Conservation (phyloP, 768 basidiomycete species). For the Coprinellus micaceus region DNA sequence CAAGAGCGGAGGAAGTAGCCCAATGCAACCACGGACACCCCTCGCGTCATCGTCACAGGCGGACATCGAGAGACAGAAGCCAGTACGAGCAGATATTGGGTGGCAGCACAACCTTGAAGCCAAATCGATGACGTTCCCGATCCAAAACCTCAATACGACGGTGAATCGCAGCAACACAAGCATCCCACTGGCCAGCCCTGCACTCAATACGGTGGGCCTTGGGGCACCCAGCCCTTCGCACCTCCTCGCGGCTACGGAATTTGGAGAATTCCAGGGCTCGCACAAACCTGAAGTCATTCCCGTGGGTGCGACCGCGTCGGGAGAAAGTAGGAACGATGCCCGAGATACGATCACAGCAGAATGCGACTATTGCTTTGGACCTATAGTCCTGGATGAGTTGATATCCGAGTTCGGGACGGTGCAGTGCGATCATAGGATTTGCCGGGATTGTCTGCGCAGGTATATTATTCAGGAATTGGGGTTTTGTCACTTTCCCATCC, state of each 20-base stretch:
- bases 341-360: background rate
- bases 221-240: background rate
- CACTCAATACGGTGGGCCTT: background rate
- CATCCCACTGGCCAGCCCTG: background rate
- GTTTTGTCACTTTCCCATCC: background rate
- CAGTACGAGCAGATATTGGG: slow-evolving; percentile 7
- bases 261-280: no score
- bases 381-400: background rate
- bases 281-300: no score
- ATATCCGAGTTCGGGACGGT: background rate
- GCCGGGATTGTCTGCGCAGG: slow-evolving; percentile 1
- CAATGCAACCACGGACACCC: background rate
- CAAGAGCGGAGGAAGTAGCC: background rate
- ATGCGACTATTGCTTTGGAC: slow-evolving; percentile 6
- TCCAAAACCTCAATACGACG: background rate
- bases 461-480: slow-evolving; percentile 2
- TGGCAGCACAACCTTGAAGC: slow-evolving; percentile 7
- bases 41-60: background rate
- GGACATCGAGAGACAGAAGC: slow-evolving; percentile 2
- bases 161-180: background rate
- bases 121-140: slow-evolving; percentile 6
- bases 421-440: slow-evolving; percentile 5
- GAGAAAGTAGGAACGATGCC: no score
- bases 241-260: background rate
- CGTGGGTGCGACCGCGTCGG: no score